A percentile compares a stretch with the other conserved stretches of the same genome.
Conservation (phyloP, 1,284 basidiomycete species). For the Coniferiporia sulphurascens region DNA sequence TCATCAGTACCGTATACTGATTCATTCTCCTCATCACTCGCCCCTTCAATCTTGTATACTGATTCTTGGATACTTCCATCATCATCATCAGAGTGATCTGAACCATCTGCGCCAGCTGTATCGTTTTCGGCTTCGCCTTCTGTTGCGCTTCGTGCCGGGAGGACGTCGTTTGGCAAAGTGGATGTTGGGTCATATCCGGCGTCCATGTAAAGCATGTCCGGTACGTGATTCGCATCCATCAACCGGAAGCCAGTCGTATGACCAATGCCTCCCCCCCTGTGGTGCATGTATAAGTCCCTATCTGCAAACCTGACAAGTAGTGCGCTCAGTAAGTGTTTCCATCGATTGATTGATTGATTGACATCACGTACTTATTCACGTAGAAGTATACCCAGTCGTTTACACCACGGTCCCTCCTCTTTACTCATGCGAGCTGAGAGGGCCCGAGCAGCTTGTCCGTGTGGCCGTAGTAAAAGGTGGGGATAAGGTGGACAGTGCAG, state of each 20-base stretch:
- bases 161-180: too few species aligned
- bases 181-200: too few species aligned
- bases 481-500: constrained; percentile 18
- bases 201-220: too few species aligned
- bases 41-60: too few species aligned
- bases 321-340: neutral
- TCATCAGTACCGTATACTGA: too few species aligned
- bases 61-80: too few species aligned
- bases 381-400: constrained; percentile 23
- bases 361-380: constrained; percentile 23
- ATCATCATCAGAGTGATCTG: too few species aligned
- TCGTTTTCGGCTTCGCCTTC: too few species aligned
- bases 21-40: too few species aligned
- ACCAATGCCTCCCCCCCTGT: constrained; percentile 26
- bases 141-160: too few species aligned
- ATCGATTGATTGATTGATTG: neutral
- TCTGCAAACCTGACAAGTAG: constrained; percentile 35
- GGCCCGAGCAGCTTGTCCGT: neutral
- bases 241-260: constrained; percentile 24
- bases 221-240: too few species aligned
- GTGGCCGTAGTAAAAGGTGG: constrained; percentile 11
- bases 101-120: too few species aligned
- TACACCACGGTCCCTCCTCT: neutral
- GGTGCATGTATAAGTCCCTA: constrained; percentile 32
- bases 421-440: constrained; percentile 1